Base-by-base conservation (phyloP, 805 yeast genomes). In the Candida wancherniae region DNA sequence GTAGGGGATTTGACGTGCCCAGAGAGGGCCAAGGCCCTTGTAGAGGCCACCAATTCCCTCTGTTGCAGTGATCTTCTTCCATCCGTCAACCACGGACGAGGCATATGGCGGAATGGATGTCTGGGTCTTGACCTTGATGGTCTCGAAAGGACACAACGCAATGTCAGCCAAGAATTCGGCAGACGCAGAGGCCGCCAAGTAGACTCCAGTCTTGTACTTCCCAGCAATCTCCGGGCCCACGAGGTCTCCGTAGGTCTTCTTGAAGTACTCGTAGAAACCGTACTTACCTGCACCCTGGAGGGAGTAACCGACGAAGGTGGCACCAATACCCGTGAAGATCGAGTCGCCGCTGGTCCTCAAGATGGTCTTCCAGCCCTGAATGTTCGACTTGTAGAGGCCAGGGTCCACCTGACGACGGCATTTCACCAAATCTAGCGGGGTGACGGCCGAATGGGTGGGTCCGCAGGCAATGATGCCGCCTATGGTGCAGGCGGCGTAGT, bases 1-100 rank as follows among this genome's bases (percentile, higher is more conserved):
- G 68, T 90, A 90, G n/a, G 97, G 98, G 49, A 90, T 83, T 63
- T 90, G 98, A 67, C 97, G 81, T 37, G 79, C 75, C 97, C 97
- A 92, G 44, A 90, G 69, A 9, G 98, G 97, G 7, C 77, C 80
- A 32, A 90, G 63, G 32, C 97, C 97, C 53, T 84, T 82, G 67
- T 88, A 90, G 30, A 90, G 68, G 2, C 86, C 84, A 14, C 66
- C 76, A 32, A 81, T 40, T 9, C 95, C 94, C 53, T 80, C 92
- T 11, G 61, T 51, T 4, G 81, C 77, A 21, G 73, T 67, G 42
- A 83, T 73, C 61, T 76, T 78, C 31, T 63, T 61, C 73, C 77
- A 73, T 8, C 88, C 92, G 36, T 80, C 82, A 39, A 74, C 41
- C 9, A 77, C 80, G 22, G 72, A 65, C 9, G 61, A 62, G 25